Conservation (phyloP, 805 yeast genomes). For the Isabelozyma rhagii region DNA sequence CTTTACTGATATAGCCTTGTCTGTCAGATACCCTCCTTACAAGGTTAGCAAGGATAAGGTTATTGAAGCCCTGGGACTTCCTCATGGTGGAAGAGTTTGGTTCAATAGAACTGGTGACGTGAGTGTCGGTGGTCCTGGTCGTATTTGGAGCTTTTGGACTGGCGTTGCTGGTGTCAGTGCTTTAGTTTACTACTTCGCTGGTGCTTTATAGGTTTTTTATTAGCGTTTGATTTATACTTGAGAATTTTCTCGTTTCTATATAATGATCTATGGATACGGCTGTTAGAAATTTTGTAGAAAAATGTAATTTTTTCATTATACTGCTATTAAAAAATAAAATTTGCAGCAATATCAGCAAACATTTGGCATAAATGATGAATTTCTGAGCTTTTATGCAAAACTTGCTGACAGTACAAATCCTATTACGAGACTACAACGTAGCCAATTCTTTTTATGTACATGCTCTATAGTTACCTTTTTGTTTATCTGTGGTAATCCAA, state of each 20-base stretch:
- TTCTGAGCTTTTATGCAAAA: no score
- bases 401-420: no score
- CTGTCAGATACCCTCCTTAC: slow-evolving; percentile 69
- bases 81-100: slow-evolving; percentile 34
- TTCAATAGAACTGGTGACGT: slow-evolving; percentile 38
- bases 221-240: neutral
- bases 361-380: no score
- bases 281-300: no score
- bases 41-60: slow-evolving; percentile 29
- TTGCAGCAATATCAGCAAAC: no score
- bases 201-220: slow-evolving; percentile 2
- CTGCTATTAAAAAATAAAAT: no score
- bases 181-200: slow-evolving; percentile 19
- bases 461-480: no score
- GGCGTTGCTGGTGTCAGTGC: slow-evolving; percentile 27
- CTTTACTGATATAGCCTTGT: slow-evolving; percentile 57
- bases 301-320: no score
- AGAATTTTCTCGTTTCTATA: neutral
- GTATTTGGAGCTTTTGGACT: slow-evolving; percentile 29
- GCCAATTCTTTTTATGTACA: no score
- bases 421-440: no score
- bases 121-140: slow-evolving; percentile 27
- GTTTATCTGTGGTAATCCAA: no score
- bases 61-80: slow-evolving; percentile 22
- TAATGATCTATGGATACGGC: neutral